Conservation (phyloP, 2,329 filamentous ascomycete species). For the Fusarium poae region DNA sequence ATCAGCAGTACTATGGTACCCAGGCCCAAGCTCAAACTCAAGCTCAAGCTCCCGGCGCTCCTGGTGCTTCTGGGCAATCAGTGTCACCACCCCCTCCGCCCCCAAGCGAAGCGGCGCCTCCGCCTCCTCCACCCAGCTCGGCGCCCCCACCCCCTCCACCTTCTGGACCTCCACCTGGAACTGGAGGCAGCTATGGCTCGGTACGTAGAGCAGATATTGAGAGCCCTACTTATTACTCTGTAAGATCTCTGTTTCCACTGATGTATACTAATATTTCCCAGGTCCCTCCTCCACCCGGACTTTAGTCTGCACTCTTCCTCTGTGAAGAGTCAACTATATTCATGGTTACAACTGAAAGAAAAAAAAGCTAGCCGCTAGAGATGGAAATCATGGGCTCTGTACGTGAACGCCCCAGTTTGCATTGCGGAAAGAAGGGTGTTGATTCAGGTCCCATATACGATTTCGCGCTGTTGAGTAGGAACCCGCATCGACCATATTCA, state of each 20-base stretch:
- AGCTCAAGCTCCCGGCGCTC: conserved; percentile 60
- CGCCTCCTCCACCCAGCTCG: conserved; percentile 61
- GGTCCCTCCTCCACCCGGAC: conserved; percentile 70
- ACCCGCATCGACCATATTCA: conserved; percentile 25
- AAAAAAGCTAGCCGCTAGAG: conserved; percentile 19
- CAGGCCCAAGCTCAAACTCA: conserved; percentile 60
- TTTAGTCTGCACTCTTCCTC: conserved; percentile 51
- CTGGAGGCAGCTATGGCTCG: conserved; percentile 68
- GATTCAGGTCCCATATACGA: conserved; percentile 41
- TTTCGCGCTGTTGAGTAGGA: conserved; percentile 37
- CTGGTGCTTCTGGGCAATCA: conserved; percentile 58
- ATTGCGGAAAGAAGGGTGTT: conserved; percentile 39
- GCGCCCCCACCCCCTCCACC: conserved; percentile 59
- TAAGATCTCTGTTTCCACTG: not conserved
- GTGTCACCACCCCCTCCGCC: conserved; percentile 70
- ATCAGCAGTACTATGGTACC: conserved; percentile 76
- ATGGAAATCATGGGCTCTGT: conserved; percentile 36
- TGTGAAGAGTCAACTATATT: conserved; percentile 1
- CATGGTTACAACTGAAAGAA: conserved; percentile 15
- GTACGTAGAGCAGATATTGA: conserved; percentile 60
- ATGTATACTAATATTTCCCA: conserved; percentile 48
- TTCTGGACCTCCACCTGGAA: conserved; percentile 61
- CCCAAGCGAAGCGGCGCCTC: conserved; percentile 70
- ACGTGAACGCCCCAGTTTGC: conserved; percentile 42
- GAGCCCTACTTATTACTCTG: not conserved